These are phyloP conservation scores for Magnaporthiopsis incrustans DNA, from an alignment of 2,329 filamentous ascomycete species.

Conservation along the genomic window DNA sequence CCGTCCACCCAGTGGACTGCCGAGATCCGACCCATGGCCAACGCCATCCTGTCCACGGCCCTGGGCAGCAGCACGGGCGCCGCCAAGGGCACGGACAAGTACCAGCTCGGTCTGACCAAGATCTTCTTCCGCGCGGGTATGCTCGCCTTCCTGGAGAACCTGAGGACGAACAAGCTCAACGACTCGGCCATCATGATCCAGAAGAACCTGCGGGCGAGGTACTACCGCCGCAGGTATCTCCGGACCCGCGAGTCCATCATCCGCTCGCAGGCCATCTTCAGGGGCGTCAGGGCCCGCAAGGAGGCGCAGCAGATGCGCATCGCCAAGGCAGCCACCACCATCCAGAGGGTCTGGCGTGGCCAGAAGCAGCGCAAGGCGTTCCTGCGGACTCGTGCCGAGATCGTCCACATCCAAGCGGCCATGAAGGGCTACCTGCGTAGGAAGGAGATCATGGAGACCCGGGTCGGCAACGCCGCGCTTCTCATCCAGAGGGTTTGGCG, in stretches of 20 bases:
- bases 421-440: conserved; percentile 89
- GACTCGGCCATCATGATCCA: conserved; percentile 96
- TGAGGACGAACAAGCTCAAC: conserved; percentile 83
- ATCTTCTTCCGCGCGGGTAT: conserved; percentile 99
- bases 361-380: conserved; percentile 82
- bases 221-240: conserved; percentile 86
- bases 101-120: conserved; percentile 94
- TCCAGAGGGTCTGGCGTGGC: conserved; percentile 91
- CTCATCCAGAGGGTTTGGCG: conserved; percentile 90
- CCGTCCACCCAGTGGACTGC: conserved; percentile 85
- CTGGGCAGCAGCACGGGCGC: conserved; percentile 64
- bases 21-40: conserved; percentile 89
- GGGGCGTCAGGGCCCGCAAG: conserved; percentile 71
- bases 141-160: conserved; percentile 94
- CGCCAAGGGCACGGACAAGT: conserved; percentile 72
- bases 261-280: conserved; percentile 66
- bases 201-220: conserved; percentile 94
- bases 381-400: conserved; percentile 67
- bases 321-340: conserved; percentile 81
- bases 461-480: conserved; percentile 82
- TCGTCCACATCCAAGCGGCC: conserved; percentile 81
- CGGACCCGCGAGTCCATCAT: conserved; percentile 78
- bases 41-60: conserved; percentile 82
- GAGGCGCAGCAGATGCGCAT: conserved; percentile 73
- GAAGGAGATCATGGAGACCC: conserved; percentile 87